Percentiles rank a stretch among this genome's conserved stretches.
Conservation (phyloP, 1,284 basidiomycete genomes). For the Trichosporon sp. region DNA sequence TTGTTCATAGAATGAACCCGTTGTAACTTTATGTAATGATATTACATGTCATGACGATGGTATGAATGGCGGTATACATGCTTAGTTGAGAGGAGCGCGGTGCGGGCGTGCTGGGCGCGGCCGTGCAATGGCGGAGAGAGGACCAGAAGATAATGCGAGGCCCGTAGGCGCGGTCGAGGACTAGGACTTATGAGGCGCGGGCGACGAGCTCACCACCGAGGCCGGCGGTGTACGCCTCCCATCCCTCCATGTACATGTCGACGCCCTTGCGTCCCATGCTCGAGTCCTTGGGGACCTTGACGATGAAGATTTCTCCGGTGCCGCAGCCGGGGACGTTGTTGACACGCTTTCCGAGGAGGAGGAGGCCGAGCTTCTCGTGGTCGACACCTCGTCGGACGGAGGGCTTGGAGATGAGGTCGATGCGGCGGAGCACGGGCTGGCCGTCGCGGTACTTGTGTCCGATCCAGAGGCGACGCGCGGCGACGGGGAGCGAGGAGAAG, state of each 20-base stretch:
- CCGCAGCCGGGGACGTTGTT: conserved; percentile 44
- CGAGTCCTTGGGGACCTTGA: conserved; percentile 31
- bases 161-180: not conserved
- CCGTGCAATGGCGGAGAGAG: not conserved
- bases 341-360: conserved; percentile 44
- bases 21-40: not conserved
- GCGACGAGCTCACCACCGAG: conserved; percentile 49
- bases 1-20: not conserved
- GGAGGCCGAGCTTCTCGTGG: conserved; percentile 40
- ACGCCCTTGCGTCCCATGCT: conserved; percentile 23
- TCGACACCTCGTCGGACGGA: conserved; percentile 36
- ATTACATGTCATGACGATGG: conserved; percentile 19
- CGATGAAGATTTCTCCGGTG: conserved; percentile 46
- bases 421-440: conserved; percentile 41
- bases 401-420: conserved; percentile 43
- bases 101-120: not conserved
- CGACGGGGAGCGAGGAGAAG: conserved; percentile 34
- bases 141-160: not conserved
- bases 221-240: conserved; percentile 49
- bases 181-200: conserved; percentile 26
- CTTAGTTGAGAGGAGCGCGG: conserved; percentile 9
- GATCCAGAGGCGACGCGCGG: conserved; percentile 44
- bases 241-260: conserved; percentile 45
- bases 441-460: conserved; percentile 46
- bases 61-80: conserved; percentile 26